Conservation (phyloP, 805 yeast species). For the Teunomyces stri region DNA sequence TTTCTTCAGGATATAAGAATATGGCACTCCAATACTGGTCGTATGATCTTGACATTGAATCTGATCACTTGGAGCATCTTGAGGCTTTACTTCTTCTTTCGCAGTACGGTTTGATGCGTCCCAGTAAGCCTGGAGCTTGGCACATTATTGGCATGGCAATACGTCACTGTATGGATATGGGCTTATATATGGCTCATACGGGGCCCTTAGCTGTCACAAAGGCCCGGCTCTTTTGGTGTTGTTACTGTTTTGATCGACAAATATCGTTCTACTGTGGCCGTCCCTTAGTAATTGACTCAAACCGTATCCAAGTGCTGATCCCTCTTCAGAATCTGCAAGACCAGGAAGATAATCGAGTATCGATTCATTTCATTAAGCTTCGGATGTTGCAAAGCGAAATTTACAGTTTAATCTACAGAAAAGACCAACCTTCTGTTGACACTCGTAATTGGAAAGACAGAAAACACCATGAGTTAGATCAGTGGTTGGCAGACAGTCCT, state of each 20-base stretch:
- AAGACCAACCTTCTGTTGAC: neutral
- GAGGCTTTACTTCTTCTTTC: constrained; percentile 1
- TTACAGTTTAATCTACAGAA: constrained; percentile 1
- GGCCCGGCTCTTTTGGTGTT: neutral
- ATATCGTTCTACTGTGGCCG: neutral
- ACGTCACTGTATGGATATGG: constrained; percentile 1
- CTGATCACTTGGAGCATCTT: neutral
- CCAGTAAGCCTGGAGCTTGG: constrained; percentile 1
- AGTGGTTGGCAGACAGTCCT: neutral
- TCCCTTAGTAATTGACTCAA: neutral
- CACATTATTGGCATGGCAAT: neutral
- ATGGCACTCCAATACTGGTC: neutral
- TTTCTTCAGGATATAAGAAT: neutral
- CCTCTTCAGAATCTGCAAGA: neutral
- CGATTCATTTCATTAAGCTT: neutral
- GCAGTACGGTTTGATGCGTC: constrained; percentile 1
- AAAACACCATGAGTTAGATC: neutral
- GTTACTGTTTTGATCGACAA: constrained; percentile 1
- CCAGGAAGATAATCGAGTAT: neutral
- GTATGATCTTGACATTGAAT: neutral
- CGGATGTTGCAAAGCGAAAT: neutral
- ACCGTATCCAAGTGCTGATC: neutral
- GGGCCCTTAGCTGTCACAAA: neutral
- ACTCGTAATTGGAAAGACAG: neutral
- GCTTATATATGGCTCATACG: neutral